Base-by-base conservation (phyloP, 2,329 filamentous ascomycete species). In the Sphaerulina vaccinii region DNA sequence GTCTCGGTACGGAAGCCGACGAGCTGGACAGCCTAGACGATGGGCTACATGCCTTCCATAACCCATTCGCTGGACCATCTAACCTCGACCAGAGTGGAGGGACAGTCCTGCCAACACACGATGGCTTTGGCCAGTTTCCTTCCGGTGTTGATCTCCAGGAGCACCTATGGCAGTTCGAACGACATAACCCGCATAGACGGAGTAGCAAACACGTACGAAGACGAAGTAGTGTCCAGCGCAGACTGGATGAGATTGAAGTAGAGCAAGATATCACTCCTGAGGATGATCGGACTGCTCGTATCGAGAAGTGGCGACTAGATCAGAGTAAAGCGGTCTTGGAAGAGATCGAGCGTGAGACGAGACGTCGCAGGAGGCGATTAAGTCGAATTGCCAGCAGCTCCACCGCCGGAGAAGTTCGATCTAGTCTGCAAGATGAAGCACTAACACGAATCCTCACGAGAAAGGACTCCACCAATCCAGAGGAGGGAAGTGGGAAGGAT, bases 251-350 rank as follows among this genome's bases (percentile, higher is more conserved):
- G 9, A 68, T 84, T 35, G 76, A 79, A 54, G 75, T 82, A 59
- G 64, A 71, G 39, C 69, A 73, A 16, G 69, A 75, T 38, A n/a
- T 60, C 13, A 80, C 84, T 35, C 86, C 90, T 7, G 72, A 74
- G 58, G 75, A 81, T 35, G 90, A 96, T 61, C 85, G 87, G 66
- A 87, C 85, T 66, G 83, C 85, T 62, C 82, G 92, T 54, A 95
- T 99, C 66, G 92, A 97, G 71, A 81, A 83, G 45, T 99, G 93
- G 93, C 82, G 91, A 50, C 73, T 95, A 65, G 92, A 97, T 65
- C 91, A 99, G 68, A 96, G 90, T 69, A 82, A 83, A 52, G 83
- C 89, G 9, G 75, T 99, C 22, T 70, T 96, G 27, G 88, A 95
- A 50, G 90, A 96, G 70, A 91, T 97, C 41, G 88, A 95, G 70